These are phyloP conservation scores for Achlya hypogyna DNA, from an alignment of 352 stramenopile species.

Conservation along the genomic window DNA sequence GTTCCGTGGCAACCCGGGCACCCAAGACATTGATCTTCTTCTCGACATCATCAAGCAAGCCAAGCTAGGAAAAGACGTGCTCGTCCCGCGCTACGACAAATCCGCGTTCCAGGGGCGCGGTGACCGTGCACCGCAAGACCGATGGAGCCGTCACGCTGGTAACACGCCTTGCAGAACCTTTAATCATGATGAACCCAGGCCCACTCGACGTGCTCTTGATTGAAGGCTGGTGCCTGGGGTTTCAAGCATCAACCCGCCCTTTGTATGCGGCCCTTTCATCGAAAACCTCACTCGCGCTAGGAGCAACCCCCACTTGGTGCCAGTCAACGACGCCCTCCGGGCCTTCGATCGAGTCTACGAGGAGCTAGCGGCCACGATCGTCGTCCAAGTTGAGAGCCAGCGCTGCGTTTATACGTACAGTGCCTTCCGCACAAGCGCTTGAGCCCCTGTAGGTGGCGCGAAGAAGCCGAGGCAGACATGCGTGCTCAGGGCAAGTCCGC, in stretches of 20 bases:
- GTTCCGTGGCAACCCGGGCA: slow-evolving; percentile 76
- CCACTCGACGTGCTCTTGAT: slow-evolving; percentile 73
- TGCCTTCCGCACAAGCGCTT: neutral
- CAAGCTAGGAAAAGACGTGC: slow-evolving; percentile 31
- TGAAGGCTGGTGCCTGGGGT: slow-evolving; percentile 82
- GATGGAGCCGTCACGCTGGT: slow-evolving; percentile 61
- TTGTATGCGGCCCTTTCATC: neutral
- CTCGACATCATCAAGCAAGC: slow-evolving; percentile 49
- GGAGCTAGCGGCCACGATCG: slow-evolving; percentile 51
- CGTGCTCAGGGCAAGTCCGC: slow-evolving; percentile 47
- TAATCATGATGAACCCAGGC: slow-evolving; percentile 25
- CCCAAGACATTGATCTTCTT: slow-evolving; percentile 65
- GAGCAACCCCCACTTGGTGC: slow-evolving; percentile 33
- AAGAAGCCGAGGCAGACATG: slow-evolving; percentile 66
- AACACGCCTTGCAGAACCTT: neutral
- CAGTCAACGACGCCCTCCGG: slow-evolving; percentile 53
- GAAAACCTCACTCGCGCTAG: no score
- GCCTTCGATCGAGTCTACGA: slow-evolving; percentile 60
- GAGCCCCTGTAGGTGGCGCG: slow-evolving; percentile 49
- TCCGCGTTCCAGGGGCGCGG: slow-evolving; percentile 59
- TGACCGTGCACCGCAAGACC: slow-evolving; percentile 42
- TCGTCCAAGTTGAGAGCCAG: slow-evolving; percentile 61
- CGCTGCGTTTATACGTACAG: slow-evolving; percentile 77
- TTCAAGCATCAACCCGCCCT: slow-evolving; percentile 30
- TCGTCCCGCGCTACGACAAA: slow-evolving; percentile 77